Base-by-base conservation (phyloP, 352 stramenopile species). In the Pythium plurisporium region DNA sequence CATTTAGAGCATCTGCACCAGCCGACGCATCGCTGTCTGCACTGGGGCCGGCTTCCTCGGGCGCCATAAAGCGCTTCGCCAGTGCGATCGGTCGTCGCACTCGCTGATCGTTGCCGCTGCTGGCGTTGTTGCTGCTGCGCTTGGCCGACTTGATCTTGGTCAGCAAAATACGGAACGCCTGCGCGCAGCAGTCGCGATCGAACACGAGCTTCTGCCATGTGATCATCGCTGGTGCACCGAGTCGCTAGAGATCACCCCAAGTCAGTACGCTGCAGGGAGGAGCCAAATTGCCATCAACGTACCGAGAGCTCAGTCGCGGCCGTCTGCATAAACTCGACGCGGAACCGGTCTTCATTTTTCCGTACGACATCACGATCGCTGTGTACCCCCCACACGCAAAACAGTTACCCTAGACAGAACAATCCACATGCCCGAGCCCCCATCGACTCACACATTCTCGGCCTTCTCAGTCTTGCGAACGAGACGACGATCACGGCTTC, bases 171-270 rank as follows among this genome's bases (percentile, higher is more conserved):
- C 75, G 73, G 45, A 85, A 81, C 20, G 78, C 74, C 47, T 86
- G 73, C 0, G 59, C 60, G 23, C 73, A 86, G 46, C 78, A 88
- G n/a, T 86, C 78, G 14, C 74, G 74, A 51, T 86, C 78, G 52
- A 82, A 88, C 14, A 88, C 58, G 20, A 88, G 59, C 47, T 79
- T 82, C 34, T 86, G 78, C 78, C 78, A 88, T 12, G 78, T 75
- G 44, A 86, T 66, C 55, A 86, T 56, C 14, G 75, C 37, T 26
- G 75, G 73, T 2, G 75, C 74, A 20, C 78, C 77, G 26, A 87
- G 69, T 44, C 77, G 65, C 74, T 85, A 31, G 19, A 55, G 6
- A 30, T 51, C 22, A 56, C 23, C 23, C 8, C 33, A 58, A n/a
- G n/a, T n/a, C n/a, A n/a, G n/a, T n/a, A n/a, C n/a, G n/a, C n/a